Evolutionary conservation across 2,329 filamentous ascomycete genomes (phyloP).

Genomic region (Alternaria sp.): DNA sequence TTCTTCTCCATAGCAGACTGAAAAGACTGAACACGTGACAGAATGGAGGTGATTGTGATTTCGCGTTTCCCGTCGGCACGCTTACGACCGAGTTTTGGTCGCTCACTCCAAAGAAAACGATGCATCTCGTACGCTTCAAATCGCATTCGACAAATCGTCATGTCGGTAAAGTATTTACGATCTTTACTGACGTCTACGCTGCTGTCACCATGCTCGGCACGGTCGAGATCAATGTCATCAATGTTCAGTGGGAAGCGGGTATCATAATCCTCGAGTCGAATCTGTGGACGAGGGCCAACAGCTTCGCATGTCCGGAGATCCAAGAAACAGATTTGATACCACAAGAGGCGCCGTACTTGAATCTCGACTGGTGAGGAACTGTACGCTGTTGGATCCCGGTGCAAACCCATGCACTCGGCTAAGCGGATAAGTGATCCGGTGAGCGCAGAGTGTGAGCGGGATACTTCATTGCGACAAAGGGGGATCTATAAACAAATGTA

Average conservation of each 20-base stretch:
- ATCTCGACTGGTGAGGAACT: conserved; percentile 73
- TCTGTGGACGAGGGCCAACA: conserved; percentile 75
- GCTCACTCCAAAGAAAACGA: conserved; percentile 74
- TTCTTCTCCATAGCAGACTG: conserved; percentile 70
- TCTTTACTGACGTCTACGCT: conserved; percentile 56
- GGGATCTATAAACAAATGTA: conserved; percentile 63
- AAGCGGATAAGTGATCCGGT: conserved; percentile 76
- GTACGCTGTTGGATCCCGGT: conserved; percentile 74
- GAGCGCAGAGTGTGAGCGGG: conserved; percentile 75
- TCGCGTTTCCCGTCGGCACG: conserved; percentile 32
- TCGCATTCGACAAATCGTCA: conserved; percentile 72
- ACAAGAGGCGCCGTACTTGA: conserved; percentile 75
- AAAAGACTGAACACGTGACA: conserved; percentile 75
- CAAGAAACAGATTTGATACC: conserved; percentile 81
- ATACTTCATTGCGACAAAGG: conserved; percentile 75
- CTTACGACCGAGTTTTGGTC: conserved; percentile 67
- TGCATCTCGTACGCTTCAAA: conserved; percentile 79
- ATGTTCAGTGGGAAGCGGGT: conserved; percentile 77
- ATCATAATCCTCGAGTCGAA: conserved; percentile 78
- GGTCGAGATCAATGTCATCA: conserved; percentile 69
- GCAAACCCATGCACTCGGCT: conserved; percentile 80
- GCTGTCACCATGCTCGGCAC: conserved; percentile 31
- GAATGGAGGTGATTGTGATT: conserved; percentile 64
- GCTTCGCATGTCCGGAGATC: conserved; percentile 79
- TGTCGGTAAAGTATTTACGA: conserved; percentile 70